Percentiles rank a stretch among this genome's conserved stretches.
phyloP scores from a whole-genome alignment of 129 eudicot genomes.

The Arctium lappa region DNA sequence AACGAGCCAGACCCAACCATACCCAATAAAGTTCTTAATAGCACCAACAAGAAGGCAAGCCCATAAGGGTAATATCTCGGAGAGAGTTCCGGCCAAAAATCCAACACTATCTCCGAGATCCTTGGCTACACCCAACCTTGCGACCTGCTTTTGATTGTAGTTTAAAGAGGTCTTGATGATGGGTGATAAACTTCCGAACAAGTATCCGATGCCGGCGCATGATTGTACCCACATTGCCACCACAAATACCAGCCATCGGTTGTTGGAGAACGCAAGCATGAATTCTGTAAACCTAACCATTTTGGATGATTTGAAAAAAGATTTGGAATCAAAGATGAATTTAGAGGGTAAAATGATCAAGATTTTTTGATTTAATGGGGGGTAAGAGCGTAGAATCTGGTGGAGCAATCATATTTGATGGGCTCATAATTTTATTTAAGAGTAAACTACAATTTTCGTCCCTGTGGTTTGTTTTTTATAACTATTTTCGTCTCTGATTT shows the following conservation, averaged over 20 bases:
- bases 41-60: conserved; percentile 86
- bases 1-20: conserved; percentile 95
- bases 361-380: conserved; percentile 6
- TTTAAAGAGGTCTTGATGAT: conserved; percentile 62
- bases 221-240: conserved; percentile 99
- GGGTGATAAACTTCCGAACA: conserved; percentile 96
- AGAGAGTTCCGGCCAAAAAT: conserved; percentile 85
- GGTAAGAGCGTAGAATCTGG: conserved; percentile 5
- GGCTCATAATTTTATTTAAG: not conserved
- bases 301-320: not conserved
- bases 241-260: conserved; percentile 94
- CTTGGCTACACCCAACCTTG: conserved; percentile 92
- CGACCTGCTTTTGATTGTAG: conserved; percentile 82
- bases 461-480: no score
- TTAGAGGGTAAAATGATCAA: not conserved
- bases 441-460: no score
- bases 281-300: not conserved
- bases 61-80: conserved; percentile 90
- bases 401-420: not conserved
- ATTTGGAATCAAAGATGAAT: not conserved
- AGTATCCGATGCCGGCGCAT: conserved; percentile 90
- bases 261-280: conserved; percentile 45
- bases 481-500: no score
- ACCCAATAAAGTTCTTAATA: conserved; percentile 77
- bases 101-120: conserved; percentile 99